These are phyloP conservation scores for Talaromyces islandicus DNA, from an alignment of 2,329 filamentous ascomycete genomes.

Conservation along the genomic window DNA sequence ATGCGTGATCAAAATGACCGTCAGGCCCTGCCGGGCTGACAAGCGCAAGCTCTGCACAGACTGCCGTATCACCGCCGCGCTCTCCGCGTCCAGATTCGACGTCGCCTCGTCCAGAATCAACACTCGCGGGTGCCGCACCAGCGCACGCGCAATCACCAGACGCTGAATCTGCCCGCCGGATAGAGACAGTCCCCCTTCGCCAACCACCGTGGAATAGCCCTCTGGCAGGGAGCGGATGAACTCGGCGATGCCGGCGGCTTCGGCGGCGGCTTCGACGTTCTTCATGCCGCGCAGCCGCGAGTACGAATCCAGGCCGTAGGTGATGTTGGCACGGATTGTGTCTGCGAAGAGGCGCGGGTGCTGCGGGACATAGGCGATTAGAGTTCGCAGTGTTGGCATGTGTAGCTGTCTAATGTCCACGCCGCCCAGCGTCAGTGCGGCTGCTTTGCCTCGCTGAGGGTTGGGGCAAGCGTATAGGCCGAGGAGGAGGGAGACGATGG, in stretches of 20 bases:
- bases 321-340: conserved; percentile 52
- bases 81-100: conserved; percentile 67
- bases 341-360: conserved; percentile 55
- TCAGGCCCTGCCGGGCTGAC: conserved; percentile 42
- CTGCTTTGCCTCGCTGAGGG: conserved; percentile 8
- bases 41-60: conserved; percentile 54
- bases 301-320: conserved; percentile 61
- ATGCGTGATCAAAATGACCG: conserved; percentile 78
- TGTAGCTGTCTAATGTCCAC: conserved; percentile 55
- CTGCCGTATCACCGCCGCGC: conserved; percentile 57
- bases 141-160: conserved; percentile 71
- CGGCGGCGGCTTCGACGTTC: conserved; percentile 50
- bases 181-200: conserved; percentile 67
- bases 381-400: conserved; percentile 53
- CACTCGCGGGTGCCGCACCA: conserved; percentile 64
- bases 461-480: conserved; percentile 54
- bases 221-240: conserved; percentile 67
- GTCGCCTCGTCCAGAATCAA: conserved; percentile 86
- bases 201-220: conserved; percentile 67
- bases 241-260: conserved; percentile 61
- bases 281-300: conserved; percentile 45
- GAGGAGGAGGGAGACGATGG: conserved; percentile 67
- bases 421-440: conserved; percentile 48
- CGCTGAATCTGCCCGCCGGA: conserved; percentile 81
- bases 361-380: conserved; percentile 57